Base-by-base conservation (phyloP, 2,329 filamentous ascomycete species). In the Botrytis aclada region DNA sequence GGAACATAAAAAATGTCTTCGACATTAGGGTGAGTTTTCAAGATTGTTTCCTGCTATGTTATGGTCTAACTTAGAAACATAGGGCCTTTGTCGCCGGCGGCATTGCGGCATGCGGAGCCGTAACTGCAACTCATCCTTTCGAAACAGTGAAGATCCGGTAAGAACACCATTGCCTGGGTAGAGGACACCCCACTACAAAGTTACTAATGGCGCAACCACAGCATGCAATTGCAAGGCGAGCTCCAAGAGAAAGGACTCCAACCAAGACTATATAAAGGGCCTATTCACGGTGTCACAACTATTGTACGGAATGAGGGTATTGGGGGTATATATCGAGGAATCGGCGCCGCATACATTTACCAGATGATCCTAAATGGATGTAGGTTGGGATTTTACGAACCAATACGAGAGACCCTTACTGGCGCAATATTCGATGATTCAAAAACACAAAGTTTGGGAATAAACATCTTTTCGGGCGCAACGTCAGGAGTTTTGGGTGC, bases 131-230 rank as follows among this genome's bases (percentile, higher is more conserved):
- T 69, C 96, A 99, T 84, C 95, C 95, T 73, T 98, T 98, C 85
- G 96, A 99, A 84, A 98, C 95, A 20, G 94, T 99, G 82, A 99
- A 99, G 88, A 98, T 98, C 81, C 93, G 95, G 92, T 95, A 86
- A 81, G 86, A 72, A 65, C 32, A 60, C 43, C 58, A 70, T 39
- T 64, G 43, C 66, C 25, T 29, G n/a, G 41, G 66, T 51, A 64
- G 58, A 61, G 51, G 37, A 45, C 37, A 62, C 60, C 41, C 41
- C 34, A 54, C 58, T 16, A n/a, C 54, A 22, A 34, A 69, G n/a
- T 43, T 29, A 61, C 75, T 77, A 66, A 79, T 58, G 47, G 25
- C 12, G n/a, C 32, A 39, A 39, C 9, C 58, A 60, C 82, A 95
- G 94, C 80, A 90, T 99, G 88, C 96, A 99, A 85, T 84, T 99